phyloP scores from a whole-genome alignment of 2,329 filamentous ascomycete genomes.

The Trichocomaceae sp. region DNA sequence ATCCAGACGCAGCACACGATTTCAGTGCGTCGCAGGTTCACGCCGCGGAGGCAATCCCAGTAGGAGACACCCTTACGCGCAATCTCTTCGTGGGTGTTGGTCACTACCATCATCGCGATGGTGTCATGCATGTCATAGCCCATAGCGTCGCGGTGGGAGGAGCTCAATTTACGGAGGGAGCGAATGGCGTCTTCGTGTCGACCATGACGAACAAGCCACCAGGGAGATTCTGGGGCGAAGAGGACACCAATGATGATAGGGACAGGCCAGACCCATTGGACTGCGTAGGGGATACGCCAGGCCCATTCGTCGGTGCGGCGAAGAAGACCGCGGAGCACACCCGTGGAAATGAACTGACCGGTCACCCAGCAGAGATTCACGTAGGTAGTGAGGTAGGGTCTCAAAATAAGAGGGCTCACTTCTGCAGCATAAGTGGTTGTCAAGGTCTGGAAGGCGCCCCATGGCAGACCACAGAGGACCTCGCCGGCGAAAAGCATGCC shows the following conservation, averaged over 20 bases:
- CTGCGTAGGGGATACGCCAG: slow-evolving; percentile 46
- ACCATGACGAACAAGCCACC: slow-evolving; percentile 44
- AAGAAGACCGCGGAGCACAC: slow-evolving; percentile 41
- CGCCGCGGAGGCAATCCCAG: slow-evolving; percentile 25
- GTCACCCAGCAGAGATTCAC: slow-evolving; percentile 55
- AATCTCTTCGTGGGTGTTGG: slow-evolving; percentile 37
- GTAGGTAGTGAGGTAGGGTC: slow-evolving; percentile 49
- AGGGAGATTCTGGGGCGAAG: slow-evolving; percentile 46
- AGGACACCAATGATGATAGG: slow-evolving; percentile 40
- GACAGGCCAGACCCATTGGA: slow-evolving; percentile 49
- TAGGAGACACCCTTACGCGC: slow-evolving; percentile 19
- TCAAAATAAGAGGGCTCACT: slow-evolving; percentile 38
- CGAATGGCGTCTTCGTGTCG: slow-evolving; percentile 36
- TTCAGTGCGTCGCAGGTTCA: slow-evolving; percentile 35
- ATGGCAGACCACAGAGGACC: slow-evolving; percentile 58
- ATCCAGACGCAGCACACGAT: slow-evolving; percentile 33
- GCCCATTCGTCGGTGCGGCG: slow-evolving; percentile 39
- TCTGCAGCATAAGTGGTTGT: slow-evolving; percentile 51
- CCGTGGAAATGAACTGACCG: slow-evolving; percentile 48
- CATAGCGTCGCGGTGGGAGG: slow-evolving; percentile 8
- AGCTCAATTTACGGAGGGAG: slow-evolving; percentile 34
- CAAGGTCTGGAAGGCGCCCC: slow-evolving; percentile 48
- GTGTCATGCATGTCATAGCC: slow-evolving; percentile 41
- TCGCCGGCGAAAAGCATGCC: slow-evolving; percentile 51
- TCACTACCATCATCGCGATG: slow-evolving; percentile 53